Base-by-base conservation (phyloP, 1,139 yeast species). In the Taiozyma sp. region DNA sequence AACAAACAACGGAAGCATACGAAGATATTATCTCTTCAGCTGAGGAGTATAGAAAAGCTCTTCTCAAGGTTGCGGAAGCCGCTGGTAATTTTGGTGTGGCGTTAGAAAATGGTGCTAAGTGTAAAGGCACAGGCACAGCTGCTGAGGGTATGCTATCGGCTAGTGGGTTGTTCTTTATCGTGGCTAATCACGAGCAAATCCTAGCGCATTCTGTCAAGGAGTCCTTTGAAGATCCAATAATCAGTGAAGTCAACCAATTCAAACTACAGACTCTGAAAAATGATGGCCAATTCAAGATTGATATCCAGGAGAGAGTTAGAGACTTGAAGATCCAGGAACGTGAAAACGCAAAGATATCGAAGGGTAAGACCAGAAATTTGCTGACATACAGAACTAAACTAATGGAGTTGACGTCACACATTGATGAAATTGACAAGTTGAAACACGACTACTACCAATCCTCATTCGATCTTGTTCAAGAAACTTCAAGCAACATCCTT, bases 151-250 rank as follows among this genome's bases (percentile, higher is more conserved):
- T 89, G 19, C 70, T 81, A 58, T 79, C 83, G 46, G 89, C 93
- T 0, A 87, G 91, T 43, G 96, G 96, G 1, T 69, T 90, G 52
- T 93, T 89, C 60, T 84, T 80, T 61, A 74, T 90, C 48, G 78
- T 88, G 19, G 84, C 95, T 0, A 88, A 88, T 64, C 95, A 88
- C 62, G 86, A 87, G 57, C 84, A 84, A 55, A 81, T 90, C 9
- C 73, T 90, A 56, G 79, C 90, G 27, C 73, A 81, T 49, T 70
- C 83, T 48, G 67, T 89, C 4, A 70, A 72, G 24, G 65, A 72
- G 12, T 74, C 78, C 43, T 81, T 88, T 60, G 82, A 78, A 52
- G 70, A 67, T n/a, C 89, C 91, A 0, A 70, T 87, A 44, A 61
- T 63, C 14, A 65, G 69, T 22, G 77, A 76, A 45, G 69, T 81